Conservation (phyloP, 2,329 filamentous ascomycete species). For the Coniosporium tulheliwenetii region DNA sequence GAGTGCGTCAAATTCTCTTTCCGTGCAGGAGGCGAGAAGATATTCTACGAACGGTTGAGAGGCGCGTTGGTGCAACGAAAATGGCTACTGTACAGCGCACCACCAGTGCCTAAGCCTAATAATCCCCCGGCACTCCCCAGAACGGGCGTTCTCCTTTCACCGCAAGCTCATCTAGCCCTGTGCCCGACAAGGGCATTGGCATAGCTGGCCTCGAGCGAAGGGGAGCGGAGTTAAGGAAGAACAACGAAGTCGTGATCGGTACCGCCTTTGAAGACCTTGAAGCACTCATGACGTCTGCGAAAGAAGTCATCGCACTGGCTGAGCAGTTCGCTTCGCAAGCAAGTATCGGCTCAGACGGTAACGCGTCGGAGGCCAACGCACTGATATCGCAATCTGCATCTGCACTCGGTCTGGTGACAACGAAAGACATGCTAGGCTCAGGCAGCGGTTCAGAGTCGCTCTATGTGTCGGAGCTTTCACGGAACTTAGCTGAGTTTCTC, state of each 20-base stretch:
- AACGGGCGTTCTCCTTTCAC: conserved; percentile 1
- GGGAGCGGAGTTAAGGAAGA: conserved; percentile 70
- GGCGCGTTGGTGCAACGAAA: conserved; percentile 81
- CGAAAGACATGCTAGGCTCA: conserved; percentile 82
- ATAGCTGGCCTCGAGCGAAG: conserved; percentile 86
- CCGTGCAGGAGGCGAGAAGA: conserved; percentile 71
- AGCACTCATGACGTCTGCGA: conserved; percentile 91
- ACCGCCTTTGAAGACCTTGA: conserved; percentile 92
- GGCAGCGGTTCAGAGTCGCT: conserved; percentile 60
- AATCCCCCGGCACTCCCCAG: conserved; percentile 16
- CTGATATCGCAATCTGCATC: conserved; percentile 69
- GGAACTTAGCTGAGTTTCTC: conserved; percentile 76
- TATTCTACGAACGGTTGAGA: conserved; percentile 80
- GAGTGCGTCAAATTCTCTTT: conserved; percentile 88
- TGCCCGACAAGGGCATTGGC: conserved; percentile 50
- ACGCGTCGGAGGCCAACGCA: conserved; percentile 32
- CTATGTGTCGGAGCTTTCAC: conserved; percentile 75
- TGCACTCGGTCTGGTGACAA: conserved; percentile 79
- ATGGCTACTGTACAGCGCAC: conserved; percentile 84
- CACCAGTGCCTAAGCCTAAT: conserved; percentile 59
- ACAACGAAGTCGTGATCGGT: conserved; percentile 85
- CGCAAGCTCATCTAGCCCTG: conserved; percentile 1
- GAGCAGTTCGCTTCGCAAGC: conserved; percentile 67
- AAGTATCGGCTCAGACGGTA: conserved; percentile 35
- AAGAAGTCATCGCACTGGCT: conserved; percentile 86